These are phyloP conservation scores for Gloeostereum incarnatum DNA, from an alignment of 768 basidiomycete species.

Conservation along the genomic window DNA sequence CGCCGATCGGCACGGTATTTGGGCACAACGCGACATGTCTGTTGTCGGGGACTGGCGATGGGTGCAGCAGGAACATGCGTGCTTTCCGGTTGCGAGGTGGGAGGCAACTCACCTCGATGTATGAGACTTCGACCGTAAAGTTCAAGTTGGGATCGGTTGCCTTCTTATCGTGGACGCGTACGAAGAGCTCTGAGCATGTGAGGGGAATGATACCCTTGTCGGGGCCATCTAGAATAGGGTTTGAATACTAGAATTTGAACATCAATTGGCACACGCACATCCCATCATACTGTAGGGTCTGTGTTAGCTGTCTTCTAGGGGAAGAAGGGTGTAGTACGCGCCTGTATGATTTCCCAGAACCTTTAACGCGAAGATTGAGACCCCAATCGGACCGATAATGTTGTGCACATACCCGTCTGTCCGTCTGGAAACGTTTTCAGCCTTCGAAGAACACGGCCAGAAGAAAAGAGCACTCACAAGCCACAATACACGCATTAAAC, in stretches of 20 bases:
- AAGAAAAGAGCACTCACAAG: constrained; percentile 62
- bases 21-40: too few relatives aligned
- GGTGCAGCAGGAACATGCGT: too few relatives aligned
- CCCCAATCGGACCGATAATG: background rate
- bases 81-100: background rate
- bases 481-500: constrained; percentile 97
- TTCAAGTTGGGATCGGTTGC: constrained; percentile 55
- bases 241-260: constrained; percentile 4
- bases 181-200: constrained; percentile 89
- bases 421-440: constrained; percentile 36
- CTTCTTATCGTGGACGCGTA: constrained; percentile 63
- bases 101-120: constrained; percentile 65
- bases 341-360: constrained; percentile 92
- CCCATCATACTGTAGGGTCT: constrained; percentile 76
- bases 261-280: constrained; percentile 43
- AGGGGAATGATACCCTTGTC: constrained; percentile 98
- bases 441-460: background rate
- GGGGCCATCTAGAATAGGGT: constrained; percentile 60
- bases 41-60: background rate
- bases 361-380: constrained; percentile 23
- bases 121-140: constrained; percentile 96
- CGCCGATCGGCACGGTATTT: too few relatives aligned
- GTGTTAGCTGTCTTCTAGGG: constrained; percentile 3
- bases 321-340: constrained; percentile 24
- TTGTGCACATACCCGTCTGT: constrained; percentile 64